Evolutionary conservation across 148 eudicot genomes (phyloP).

Genomic region (Arbutus unedo): DNA sequence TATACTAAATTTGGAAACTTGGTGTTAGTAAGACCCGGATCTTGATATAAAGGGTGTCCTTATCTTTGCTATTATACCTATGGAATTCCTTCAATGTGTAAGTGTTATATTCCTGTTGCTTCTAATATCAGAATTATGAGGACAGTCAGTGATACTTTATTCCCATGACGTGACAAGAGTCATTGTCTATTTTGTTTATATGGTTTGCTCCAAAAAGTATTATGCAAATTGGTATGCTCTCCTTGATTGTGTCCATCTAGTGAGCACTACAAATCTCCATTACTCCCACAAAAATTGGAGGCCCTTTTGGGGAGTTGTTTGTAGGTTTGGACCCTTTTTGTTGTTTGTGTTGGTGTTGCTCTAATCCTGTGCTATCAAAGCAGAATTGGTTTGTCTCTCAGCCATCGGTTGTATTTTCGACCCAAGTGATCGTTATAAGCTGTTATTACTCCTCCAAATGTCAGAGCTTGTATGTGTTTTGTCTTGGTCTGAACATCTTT

Average conservation of each 20-base stretch:
- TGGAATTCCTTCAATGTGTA: not conserved
- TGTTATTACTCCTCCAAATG: not conserved
- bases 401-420: not conserved
- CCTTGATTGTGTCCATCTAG: not conserved
- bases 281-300: not conserved
- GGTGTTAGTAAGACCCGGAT: not conserved
- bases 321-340: not conserved
- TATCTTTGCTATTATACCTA: not conserved
- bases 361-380: not conserved
- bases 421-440: not conserved
- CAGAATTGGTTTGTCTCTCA: not conserved
- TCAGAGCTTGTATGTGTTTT: not conserved
- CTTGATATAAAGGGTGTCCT: not conserved
- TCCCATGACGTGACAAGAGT: not conserved
- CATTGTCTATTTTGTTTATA: not conserved
- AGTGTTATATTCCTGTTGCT: not conserved
- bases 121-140: not conserved
- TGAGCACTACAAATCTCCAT: not conserved
- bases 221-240: not conserved
- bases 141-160: not conserved
- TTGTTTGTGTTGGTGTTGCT: not conserved
- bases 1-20: not conserved
- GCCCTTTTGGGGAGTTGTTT: not conserved
- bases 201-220: not conserved
- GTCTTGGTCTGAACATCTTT: not conserved